These are phyloP conservation scores for Penicillium arizonense DNA, from an alignment of 495 filamentous ascomycete species.

Conservation along the genomic window DNA sequence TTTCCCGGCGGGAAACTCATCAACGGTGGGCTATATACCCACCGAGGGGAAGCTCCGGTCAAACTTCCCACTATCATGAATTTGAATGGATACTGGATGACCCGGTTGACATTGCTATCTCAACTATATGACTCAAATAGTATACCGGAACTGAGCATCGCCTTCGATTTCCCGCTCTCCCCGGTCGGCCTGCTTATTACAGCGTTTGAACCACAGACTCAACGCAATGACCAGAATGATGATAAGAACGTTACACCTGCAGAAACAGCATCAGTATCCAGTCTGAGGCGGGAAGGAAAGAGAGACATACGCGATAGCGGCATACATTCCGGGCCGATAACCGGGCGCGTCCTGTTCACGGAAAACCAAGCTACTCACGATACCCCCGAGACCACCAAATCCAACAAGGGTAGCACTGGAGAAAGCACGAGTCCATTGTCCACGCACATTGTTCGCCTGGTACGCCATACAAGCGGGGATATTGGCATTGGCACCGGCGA, in stretches of 20 bases:
- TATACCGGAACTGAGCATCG: slow-evolving; percentile 36
- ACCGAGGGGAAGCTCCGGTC: slow-evolving; percentile 1
- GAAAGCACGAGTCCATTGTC: slow-evolving; percentile 65
- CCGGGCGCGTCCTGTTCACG: slow-evolving; percentile 54
- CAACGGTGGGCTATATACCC: neutral
- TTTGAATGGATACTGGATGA: neutral
- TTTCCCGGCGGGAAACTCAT: slow-evolving; percentile 18
- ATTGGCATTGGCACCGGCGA: slow-evolving; percentile 59
- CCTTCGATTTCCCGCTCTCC: slow-evolving; percentile 40
- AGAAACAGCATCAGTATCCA: slow-evolving; percentile 7
- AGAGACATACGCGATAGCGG: slow-evolving; percentile 42
- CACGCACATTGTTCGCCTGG: slow-evolving; percentile 65
- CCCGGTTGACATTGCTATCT: neutral
- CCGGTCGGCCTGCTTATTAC: slow-evolving; percentile 36
- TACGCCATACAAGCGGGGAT: slow-evolving; percentile 58
- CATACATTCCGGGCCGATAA: slow-evolving; percentile 56
- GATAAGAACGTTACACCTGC: slow-evolving; percentile 43
- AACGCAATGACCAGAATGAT: slow-evolving; percentile 33
- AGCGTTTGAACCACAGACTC: slow-evolving; percentile 34
- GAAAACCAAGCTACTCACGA: slow-evolving; percentile 57
- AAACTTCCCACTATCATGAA: neutral
- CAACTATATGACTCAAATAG: slow-evolving; percentile 21
- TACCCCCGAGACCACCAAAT: slow-evolving; percentile 59
- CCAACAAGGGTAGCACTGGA: slow-evolving; percentile 54
- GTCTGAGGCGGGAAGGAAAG: neutral